Percentiles rank a stretch among this genome's conserved stretches.
Evolutionary conservation across 352 stramenopile genomes (phyloP).

Genomic region (Phytophthora idaei): DNA sequence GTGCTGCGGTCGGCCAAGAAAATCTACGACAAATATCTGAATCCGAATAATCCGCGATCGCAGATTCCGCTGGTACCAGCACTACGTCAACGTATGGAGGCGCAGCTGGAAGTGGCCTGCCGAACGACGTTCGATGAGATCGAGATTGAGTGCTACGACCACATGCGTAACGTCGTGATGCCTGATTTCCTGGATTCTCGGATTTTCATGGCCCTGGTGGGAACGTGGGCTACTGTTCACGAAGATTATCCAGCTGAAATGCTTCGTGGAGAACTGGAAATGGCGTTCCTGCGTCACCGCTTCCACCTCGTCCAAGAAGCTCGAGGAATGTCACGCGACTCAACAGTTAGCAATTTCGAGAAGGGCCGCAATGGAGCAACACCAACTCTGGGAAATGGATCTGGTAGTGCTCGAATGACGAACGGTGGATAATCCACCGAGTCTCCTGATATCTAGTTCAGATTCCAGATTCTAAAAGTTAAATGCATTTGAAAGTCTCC

Average conservation of each 20-base stretch:
- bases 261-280: slow-evolving; percentile 79
- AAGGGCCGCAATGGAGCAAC: slow-evolving; percentile 20
- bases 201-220: slow-evolving; percentile 86
- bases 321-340: slow-evolving; percentile 62
- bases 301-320: slow-evolving; percentile 83
- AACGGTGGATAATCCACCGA: neutral
- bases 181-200: slow-evolving; percentile 83
- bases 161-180: slow-evolving; percentile 77
- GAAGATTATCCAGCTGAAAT: slow-evolving; percentile 80
- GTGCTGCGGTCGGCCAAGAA: slow-evolving; percentile 82
- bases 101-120: slow-evolving; percentile 65
- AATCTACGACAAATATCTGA: slow-evolving; percentile 88
- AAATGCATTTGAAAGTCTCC: neutral
- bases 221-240: slow-evolving; percentile 75
- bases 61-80: slow-evolving; percentile 57
- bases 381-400: slow-evolving; percentile 9
- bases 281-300: slow-evolving; percentile 80
- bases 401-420: neutral
- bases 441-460: neutral
- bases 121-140: slow-evolving; percentile 80
- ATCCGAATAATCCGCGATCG: slow-evolving; percentile 56
- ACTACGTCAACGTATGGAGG: slow-evolving; percentile 53
- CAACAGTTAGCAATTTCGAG: slow-evolving; percentile 29
- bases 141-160: slow-evolving; percentile 74
- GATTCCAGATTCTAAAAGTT: neutral